These are phyloP conservation scores for Ceratocystis colombiana DNA, from an alignment of 2,329 filamentous ascomycete species.

Conservation along the genomic window DNA sequence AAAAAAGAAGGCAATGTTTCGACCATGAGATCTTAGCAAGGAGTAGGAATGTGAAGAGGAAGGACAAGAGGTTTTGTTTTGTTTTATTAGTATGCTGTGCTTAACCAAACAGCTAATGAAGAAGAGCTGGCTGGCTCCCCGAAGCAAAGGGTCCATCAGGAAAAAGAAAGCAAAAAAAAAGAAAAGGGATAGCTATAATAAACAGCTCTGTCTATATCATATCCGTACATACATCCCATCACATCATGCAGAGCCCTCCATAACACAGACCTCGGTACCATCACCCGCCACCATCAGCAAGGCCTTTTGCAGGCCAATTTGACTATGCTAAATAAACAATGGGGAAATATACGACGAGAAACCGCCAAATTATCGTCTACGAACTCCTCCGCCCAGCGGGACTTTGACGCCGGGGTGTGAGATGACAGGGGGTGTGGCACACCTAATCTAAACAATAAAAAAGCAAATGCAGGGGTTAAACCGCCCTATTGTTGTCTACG, in stretches of 20 bases:
- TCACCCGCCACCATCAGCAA: background rate
- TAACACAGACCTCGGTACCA: background rate
- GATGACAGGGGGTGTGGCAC: background rate
- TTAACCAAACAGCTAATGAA: background rate
- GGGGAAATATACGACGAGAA: background rate
- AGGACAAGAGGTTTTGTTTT: background rate
- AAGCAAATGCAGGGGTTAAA: background rate
- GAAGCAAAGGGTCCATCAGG: background rate
- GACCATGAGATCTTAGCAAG: background rate
- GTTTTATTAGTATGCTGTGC: background rate
- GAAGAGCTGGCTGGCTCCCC: background rate
- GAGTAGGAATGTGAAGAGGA: background rate
- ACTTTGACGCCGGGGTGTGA: background rate
- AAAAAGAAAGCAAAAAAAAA: background rate
- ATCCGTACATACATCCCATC: background rate
- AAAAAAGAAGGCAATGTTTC: background rate
- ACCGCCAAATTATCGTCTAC: background rate
- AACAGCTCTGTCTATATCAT: background rate
- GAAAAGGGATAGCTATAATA: background rate
- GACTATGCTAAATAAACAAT: background rate
- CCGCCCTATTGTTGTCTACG: background rate
- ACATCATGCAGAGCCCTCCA: background rate
- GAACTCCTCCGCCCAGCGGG: slow-evolving; percentile 1
- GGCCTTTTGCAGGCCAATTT: background rate
- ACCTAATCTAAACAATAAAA: background rate